These are phyloP conservation scores for Pythium biforme DNA, from an alignment of 352 stramenopile species.

Conservation along the genomic window DNA sequence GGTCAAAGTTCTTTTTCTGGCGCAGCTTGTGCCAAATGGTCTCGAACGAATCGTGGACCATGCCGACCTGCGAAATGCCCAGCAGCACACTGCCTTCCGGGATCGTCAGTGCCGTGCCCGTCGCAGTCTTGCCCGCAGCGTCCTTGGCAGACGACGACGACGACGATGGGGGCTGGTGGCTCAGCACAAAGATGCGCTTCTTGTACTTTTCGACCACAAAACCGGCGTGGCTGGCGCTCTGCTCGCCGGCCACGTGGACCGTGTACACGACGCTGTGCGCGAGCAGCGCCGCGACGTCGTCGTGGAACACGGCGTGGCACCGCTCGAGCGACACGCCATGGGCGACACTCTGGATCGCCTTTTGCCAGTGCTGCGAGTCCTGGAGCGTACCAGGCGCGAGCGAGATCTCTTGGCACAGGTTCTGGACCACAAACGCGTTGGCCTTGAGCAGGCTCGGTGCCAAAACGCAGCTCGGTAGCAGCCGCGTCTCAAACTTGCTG, in stretches of 20 bases:
- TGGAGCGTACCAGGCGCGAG: conserved; percentile 39
- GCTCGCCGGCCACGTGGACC: conserved; percentile 29
- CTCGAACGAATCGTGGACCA: conserved; percentile 63
- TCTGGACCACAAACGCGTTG: conserved; percentile 54
- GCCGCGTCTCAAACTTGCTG: conserved; percentile 47
- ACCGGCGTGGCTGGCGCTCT: conserved; percentile 26
- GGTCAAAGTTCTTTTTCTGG: conserved; percentile 47
- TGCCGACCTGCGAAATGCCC: conserved; percentile 54
- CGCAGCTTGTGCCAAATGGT: conserved; percentile 67
- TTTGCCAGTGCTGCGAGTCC: conserved; percentile 51
- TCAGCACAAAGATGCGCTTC: conserved; percentile 65
- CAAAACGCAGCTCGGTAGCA: conserved; percentile 51
- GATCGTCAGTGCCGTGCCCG: conserved; percentile 19
- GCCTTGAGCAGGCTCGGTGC: conserved; percentile 43
- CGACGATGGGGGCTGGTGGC: no score
- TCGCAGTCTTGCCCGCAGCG: neutral
- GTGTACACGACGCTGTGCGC: conserved; percentile 51
- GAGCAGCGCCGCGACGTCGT: conserved; percentile 46
- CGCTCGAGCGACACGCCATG: conserved; percentile 27
- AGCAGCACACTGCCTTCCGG: conserved; percentile 58
- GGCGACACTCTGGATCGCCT: conserved; percentile 33
- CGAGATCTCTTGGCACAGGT: conserved; percentile 45
- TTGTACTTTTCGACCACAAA: conserved; percentile 59
- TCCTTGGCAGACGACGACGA: conserved; percentile 7
- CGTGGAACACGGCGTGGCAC: conserved; percentile 51